Evolutionary conservation across 495 filamentous ascomycete species (phyloP), one percentile per base, ranked within the genome.

Genomic region (Tuber calosporum): DNA sequence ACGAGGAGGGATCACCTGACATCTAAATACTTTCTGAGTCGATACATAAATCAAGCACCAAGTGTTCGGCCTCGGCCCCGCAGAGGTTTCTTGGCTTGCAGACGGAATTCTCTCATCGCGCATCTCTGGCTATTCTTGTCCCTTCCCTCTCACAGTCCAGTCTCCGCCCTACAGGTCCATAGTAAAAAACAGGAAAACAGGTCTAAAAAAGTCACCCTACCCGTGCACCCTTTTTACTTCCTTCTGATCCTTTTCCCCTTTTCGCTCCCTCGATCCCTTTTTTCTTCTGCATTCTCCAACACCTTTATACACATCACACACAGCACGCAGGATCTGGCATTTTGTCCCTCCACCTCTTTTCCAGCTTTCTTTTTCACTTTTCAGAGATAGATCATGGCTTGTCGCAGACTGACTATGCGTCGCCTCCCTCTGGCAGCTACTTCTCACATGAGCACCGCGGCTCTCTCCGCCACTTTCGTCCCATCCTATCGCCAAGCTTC

Each of bases 391-490:
- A 68, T 66, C 43, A 79, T 79, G 77, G 70, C 73, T 69, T 75
- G 43, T 40, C 43, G 72, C 34, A 77, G 78, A 74, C 19, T 80
- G 71, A 77, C 77, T 53, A 74, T 80, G 68, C 77, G 73, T 66
- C 78, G 78, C 39, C 68, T 80, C 38, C 73, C 77, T 19, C 66
- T 79, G 45, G 48, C 66, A 38, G n/a, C 68, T 39, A 15, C 66
- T 40, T 37, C 71, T 68, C 73, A 70, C 45, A 48, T 74, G 68
- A 66, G 75, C 58, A 72, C 66, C 62, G 45, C 66, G 36, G 73
- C 71, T 48, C 75, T 78, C 66, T 69, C 70, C 36, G 67, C 70
- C 62, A 42, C 73, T 68, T 38, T 30, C 30, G 39, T 48, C 67
- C 36, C 68, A 39, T 38, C 45, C 37, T 66, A 53, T 30, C 67